Base-by-base conservation (phyloP, 2,329 filamentous ascomycete species). In the Xylariaceae sp. region DNA sequence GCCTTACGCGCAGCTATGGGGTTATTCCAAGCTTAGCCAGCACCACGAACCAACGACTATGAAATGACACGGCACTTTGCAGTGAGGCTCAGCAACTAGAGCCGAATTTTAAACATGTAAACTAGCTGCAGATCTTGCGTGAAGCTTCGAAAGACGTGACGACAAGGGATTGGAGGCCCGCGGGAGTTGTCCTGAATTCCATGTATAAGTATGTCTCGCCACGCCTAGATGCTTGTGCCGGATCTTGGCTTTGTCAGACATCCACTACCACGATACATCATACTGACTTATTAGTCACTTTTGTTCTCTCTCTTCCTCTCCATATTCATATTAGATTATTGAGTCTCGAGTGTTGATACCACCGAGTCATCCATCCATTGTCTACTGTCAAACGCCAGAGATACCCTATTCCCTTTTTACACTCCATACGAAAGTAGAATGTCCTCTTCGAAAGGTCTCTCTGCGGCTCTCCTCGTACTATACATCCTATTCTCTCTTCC, bases 401-500 rank as follows among this genome's bases (percentile, higher is more conserved):
- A 16, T 2, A 4, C 33, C n/a, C n/a, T n/a, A n/a, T n/a, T n/a
- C 22, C 3, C 5, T 16, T 16, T 22, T 14, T 33, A 35, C 14
- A 34, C 22, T 35, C n/a, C 16, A 14, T 5, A 1, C n/a, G 14
- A 6, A 17, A 34, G 19, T n/a, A 7, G n/a, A 17, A 52, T 58
- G 52, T 33, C 47, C 14, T 40, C 45, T 40, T 43, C 52, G 3
- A 21, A 43, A 22, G 46, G 40, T 16, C 29, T 58, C n/a, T 34
- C 53, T 19, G 49, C 56, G 2, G 65, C 61, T 23, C 52, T 64
- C 22, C 48, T 67, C 16, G 56, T 54, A 37, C 66, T 71, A 44
- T 72, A 71, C 44, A 36, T 59, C 33, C 37, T 63, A 22, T 53
- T 71, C 33, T 42, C 56, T 34, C 44, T 64, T 8, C 60, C 64